A percentile compares a stretch with the other conserved stretches of the same genome.
Conservation (phyloP, 352 stramenopile genomes). For the Phytophthora sojae region DNA sequence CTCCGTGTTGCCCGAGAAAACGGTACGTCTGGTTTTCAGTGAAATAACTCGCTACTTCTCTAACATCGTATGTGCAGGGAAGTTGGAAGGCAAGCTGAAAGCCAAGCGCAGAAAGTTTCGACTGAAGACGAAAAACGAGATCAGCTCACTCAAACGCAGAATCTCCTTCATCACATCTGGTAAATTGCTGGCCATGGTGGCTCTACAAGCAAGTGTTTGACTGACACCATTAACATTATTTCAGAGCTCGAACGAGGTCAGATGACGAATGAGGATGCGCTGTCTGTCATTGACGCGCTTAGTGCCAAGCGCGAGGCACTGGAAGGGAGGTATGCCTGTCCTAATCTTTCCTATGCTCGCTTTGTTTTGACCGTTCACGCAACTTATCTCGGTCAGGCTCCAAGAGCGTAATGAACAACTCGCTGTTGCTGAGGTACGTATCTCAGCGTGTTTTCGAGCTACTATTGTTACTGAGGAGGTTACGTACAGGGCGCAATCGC, state of each 20-base stretch:
- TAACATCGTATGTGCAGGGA: slow-evolving; percentile 29
- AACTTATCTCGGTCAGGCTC: slow-evolving; percentile 32
- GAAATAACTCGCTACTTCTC: neutral
- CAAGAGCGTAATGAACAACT: slow-evolving; percentile 39
- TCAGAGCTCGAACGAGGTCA: slow-evolving; percentile 55
- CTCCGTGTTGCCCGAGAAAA: slow-evolving; percentile 43
- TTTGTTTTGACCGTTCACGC: neutral
- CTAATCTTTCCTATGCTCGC: neutral
- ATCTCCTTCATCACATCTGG: slow-evolving; percentile 48
- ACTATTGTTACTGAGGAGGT: slow-evolving; percentile 15
- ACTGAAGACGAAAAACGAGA: slow-evolving; percentile 56
- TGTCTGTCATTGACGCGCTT: slow-evolving; percentile 43
- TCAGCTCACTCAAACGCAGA: slow-evolving; percentile 46
- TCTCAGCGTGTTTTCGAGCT: neutral
- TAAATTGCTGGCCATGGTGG: slow-evolving; percentile 14
- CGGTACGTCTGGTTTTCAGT: slow-evolving; percentile 27
- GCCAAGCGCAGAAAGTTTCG: slow-evolving; percentile 55
- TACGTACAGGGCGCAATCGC: slow-evolving; percentile 38
- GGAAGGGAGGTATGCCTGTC: slow-evolving; percentile 37
- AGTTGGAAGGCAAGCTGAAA: slow-evolving; percentile 49
- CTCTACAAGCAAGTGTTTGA: neutral
- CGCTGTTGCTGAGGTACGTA: slow-evolving; percentile 33
- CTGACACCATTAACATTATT: neutral
- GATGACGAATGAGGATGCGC: slow-evolving; percentile 57
- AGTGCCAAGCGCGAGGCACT: slow-evolving; percentile 37